These are phyloP conservation scores for Chlamydomonas incerta DNA, from an alignment of 139 green algal genomes.

Conservation along the genomic window DNA sequence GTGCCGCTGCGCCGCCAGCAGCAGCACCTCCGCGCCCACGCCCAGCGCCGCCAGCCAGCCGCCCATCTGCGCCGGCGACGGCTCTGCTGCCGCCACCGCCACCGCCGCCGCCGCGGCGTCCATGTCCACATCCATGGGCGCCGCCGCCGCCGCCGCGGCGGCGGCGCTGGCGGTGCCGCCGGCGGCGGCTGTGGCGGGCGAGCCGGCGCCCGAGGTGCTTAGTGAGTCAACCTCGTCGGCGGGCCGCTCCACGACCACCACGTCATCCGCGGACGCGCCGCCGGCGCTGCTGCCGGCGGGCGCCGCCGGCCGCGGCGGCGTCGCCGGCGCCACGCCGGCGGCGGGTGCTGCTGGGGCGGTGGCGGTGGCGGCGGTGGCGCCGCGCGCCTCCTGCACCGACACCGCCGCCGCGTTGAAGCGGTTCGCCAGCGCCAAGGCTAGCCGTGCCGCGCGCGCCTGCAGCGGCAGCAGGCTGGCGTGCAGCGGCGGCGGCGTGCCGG, in stretches of 20 bases:
- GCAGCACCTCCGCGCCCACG: slow-evolving; percentile 59
- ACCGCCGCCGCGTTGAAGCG: slow-evolving; percentile 14
- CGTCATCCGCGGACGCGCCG: slow-evolving; percentile 30
- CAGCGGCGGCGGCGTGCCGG: neutral
- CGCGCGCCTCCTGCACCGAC: slow-evolving; percentile 19
- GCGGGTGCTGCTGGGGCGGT: slow-evolving; percentile 1
- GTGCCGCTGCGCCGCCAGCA: slow-evolving; percentile 47
- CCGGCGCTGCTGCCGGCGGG: neutral
- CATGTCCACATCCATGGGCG: neutral
- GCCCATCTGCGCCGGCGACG: neutral
- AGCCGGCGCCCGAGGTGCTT: neutral
- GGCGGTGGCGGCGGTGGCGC: slow-evolving; percentile 24
- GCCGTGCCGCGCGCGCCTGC: neutral
- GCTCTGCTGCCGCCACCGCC: neutral
- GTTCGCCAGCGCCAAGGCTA: slow-evolving; percentile 18
- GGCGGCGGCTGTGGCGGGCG: neutral
- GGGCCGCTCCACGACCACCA: slow-evolving; percentile 48
- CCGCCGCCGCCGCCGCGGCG: neutral
- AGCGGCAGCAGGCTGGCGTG: neutral
- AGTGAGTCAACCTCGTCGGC: neutral
- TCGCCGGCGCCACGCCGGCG: no score
- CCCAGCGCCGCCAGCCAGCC: slow-evolving; percentile 46
- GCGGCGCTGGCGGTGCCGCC: neutral
- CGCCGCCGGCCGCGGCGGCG: neutral
- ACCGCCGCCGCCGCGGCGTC: neutral